Conservation (phyloP, 2,329 filamentous ascomycete genomes). For the Colletotrichum sp. region DNA sequence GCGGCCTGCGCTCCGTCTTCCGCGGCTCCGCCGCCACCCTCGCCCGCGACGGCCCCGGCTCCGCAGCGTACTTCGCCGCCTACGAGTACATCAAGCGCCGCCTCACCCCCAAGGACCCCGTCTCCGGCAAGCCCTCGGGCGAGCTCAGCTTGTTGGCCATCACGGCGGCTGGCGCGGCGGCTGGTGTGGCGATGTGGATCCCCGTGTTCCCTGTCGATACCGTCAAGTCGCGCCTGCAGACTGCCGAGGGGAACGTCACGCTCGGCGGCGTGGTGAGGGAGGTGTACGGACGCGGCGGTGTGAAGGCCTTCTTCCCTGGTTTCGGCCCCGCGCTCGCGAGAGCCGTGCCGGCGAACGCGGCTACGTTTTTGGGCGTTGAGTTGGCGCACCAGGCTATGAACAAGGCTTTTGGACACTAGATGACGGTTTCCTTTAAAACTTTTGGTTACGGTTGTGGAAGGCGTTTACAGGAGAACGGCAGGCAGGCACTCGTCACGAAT, state of each 20-base stretch:
- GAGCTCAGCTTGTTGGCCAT: constrained; percentile 83
- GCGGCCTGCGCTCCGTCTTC: constrained; percentile 90
- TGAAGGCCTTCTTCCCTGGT: constrained; percentile 95
- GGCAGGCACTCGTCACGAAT: not conserved
- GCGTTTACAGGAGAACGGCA: not conserved
- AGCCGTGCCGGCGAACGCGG: constrained; percentile 94
- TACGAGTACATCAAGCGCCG: constrained; percentile 95
- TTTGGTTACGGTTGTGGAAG: not conserved
- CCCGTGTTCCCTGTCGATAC: constrained; percentile 98
- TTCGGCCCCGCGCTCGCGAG: constrained; percentile 91
- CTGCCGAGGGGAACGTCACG: constrained; percentile 82
- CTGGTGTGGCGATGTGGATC: constrained; percentile 98
- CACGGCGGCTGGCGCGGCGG: constrained; percentile 84
- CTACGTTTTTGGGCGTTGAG: constrained; percentile 89
- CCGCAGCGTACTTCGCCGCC: constrained; percentile 93
- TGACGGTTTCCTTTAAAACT: not conserved
- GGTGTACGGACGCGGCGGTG: constrained; percentile 82
- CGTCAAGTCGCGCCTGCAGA: constrained; percentile 93
- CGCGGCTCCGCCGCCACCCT: constrained; percentile 89
- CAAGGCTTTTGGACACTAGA: constrained; percentile 64
- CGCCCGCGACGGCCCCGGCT: constrained; percentile 90
- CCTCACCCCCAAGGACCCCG: constrained; percentile 81
- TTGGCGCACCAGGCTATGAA: constrained; percentile 84
- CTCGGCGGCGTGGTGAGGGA: constrained; percentile 80
- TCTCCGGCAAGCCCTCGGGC: constrained; percentile 74